Evolutionary conservation across 2,329 filamentous ascomycete species (phyloP), one percentile per base, ranked within the genome.

Genomic region (Aspergillus sp.): DNA sequence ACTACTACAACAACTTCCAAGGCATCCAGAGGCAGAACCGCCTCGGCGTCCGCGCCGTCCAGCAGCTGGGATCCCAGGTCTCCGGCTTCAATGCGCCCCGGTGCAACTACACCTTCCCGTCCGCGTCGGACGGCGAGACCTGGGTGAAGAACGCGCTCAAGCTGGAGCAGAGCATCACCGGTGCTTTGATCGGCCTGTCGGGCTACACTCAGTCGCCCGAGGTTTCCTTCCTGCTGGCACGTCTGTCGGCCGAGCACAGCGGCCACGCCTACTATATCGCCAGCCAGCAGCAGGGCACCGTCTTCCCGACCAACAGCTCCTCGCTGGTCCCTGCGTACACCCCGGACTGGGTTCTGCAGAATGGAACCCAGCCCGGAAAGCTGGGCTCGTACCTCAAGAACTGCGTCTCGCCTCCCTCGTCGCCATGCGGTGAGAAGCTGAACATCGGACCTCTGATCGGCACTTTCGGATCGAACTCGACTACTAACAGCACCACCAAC

Each of bases 141-240:
- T 71, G 65, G 52, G 59, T 67, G 14, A 54, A 46, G 20, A 69
- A 50, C 18, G 69, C 69, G 18, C 61, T 65, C 46, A 45, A 60
- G 20, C 56, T 71, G 14, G 69, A 72, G 55, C 46, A 55, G 10
- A 65, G 56, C 20, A 61, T 66, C 32, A 51, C 60, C 20, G 68
- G 67, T 22, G 71, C 68, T 29, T 65, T 69, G 49, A 67, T 72
- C 52, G 70, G 68, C 14, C 65, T 67, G 5, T 62, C 69, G 9
- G 70, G 65, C 12, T 73, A 67, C 56, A 69, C 70, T 29, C 60
- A 70, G 39, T 62, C 70, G 1, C 71, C 70, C 16, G 67, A 73
- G 63, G 67, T 72, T 18, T 60, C 71, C 5, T 72, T 73, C 65
- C 61, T 73, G 11, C 39, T 71, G 45, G 64, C 71, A 12, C 67